Percentiles rank a stretch among this genome's conserved stretches.
phyloP scores from a whole-genome alignment of 306 rosid species.

The Trifolium subterraneum region DNA sequence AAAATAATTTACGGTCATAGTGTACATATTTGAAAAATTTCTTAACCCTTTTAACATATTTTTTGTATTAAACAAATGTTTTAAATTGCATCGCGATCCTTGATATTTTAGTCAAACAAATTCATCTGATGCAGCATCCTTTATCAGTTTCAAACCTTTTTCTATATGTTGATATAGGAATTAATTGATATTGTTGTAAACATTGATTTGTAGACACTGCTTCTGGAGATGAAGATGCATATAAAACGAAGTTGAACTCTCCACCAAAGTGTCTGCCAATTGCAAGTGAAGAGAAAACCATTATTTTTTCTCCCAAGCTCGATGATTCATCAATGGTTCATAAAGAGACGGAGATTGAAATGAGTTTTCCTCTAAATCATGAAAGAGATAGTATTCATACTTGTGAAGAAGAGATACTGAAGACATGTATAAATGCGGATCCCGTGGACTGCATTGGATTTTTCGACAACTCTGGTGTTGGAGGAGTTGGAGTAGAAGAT shows the following conservation, averaged over 20 bases:
- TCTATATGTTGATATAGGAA: background rate
- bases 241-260: constrained; percentile 17
- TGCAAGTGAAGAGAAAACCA: constrained; percentile 5
- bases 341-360: constrained; percentile 33
- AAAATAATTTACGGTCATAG: too few species aligned
- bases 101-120: background rate
- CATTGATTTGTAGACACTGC: constrained; percentile 29
- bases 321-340: constrained; percentile 12
- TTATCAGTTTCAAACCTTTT: background rate
- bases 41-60: background rate
- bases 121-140: background rate
- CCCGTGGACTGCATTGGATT: too few species aligned
- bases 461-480: too few species aligned
- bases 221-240: constrained; percentile 33
- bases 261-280: background rate
- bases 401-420: too few species aligned
- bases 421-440: too few species aligned
- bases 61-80: background rate
- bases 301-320: background rate
- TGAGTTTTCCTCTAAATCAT: too few species aligned
- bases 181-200: background rate
- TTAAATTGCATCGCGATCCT: background rate
- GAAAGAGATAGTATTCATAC: too few species aligned
- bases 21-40: background rate
- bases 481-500: too few species aligned